phyloP scores from a whole-genome alignment of 164 flowering plant species.

The Saururus chinensis region DNA sequence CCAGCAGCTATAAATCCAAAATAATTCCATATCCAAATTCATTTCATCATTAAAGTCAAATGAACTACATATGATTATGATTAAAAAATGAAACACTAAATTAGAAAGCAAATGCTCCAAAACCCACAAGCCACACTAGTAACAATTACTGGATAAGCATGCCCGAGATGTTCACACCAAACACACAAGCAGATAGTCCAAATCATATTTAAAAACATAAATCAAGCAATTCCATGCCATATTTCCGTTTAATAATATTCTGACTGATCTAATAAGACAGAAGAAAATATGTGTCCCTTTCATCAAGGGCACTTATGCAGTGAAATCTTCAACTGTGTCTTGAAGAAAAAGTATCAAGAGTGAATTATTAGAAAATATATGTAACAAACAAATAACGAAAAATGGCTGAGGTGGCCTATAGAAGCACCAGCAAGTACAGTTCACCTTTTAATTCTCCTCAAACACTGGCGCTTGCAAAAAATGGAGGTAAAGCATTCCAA shows the following conservation, averaged over 20 bases:
- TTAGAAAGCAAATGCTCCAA: too few relatives aligned
- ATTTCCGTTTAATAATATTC: not conserved
- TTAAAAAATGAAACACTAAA: too few relatives aligned
- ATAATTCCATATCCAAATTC: too few relatives aligned
- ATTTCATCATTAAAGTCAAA: too few relatives aligned
- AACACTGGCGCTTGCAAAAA: not conserved
- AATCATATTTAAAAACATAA: too few relatives aligned
- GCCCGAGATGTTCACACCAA: too few relatives aligned
- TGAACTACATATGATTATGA: too few relatives aligned
- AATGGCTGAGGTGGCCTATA: not conserved
- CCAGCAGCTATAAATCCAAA: too few relatives aligned
- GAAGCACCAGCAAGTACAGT: slow-evolving; percentile 8
- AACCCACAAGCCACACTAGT: too few relatives aligned
- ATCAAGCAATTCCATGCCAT: not conserved
- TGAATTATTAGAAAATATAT: slow-evolving; percentile 7
- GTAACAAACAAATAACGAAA: not conserved
- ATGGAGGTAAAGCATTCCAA: not conserved
- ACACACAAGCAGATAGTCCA: too few relatives aligned
- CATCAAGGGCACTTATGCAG: slow-evolving; percentile 14
- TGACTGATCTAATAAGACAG: not conserved
- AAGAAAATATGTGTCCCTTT: not conserved
- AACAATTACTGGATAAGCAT: too few relatives aligned
- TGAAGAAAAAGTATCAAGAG: slow-evolving; percentile 21
- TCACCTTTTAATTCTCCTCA: slow-evolving; percentile 1
- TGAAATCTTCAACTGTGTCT: slow-evolving; percentile 22